Evolutionary conservation across 495 filamentous ascomycete species (phyloP).

Genomic region (Penicillium goetzii): DNA sequence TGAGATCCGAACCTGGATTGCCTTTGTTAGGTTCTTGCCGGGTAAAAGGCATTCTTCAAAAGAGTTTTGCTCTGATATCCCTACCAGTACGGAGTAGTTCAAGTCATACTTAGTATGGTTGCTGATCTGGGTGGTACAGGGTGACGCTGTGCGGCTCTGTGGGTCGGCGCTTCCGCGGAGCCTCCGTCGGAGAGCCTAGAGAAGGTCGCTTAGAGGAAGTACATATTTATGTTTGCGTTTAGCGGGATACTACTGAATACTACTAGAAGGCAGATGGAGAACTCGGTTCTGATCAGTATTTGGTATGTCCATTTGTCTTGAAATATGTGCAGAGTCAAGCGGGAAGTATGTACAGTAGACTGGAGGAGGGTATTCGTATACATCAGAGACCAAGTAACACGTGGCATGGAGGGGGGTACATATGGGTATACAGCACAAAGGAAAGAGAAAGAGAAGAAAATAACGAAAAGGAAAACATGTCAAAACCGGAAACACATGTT

Average conservation of each 20-base stretch:
- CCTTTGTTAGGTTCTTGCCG: background rate
- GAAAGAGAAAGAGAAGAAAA: background rate
- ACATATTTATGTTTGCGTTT: background rate
- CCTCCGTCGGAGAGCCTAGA: background rate
- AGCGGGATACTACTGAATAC: background rate
- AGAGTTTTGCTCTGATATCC: background rate
- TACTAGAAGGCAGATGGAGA: background rate
- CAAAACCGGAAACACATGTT: constrained; percentile 13
- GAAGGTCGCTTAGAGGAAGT: constrained; percentile 1
- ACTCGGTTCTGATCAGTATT: background rate
- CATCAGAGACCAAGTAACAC: background rate
- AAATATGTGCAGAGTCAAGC: background rate
- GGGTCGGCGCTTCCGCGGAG: constrained; percentile 7
- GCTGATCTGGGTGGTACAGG: background rate
- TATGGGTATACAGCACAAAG: constrained; percentile 22
- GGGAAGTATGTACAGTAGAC: constrained; percentile 4
- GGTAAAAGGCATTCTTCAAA: background rate
- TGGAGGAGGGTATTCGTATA: constrained; percentile 15
- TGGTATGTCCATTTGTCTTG: background rate
- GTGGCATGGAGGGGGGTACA: background rate
- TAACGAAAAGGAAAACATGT: background rate
- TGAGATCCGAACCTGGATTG: background rate
- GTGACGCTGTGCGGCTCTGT: constrained; percentile 6
- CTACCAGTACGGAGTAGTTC: no score
- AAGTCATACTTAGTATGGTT: background rate